Base-by-base conservation (phyloP, 805 yeast species). In the Monosporozyma unispora region DNA sequence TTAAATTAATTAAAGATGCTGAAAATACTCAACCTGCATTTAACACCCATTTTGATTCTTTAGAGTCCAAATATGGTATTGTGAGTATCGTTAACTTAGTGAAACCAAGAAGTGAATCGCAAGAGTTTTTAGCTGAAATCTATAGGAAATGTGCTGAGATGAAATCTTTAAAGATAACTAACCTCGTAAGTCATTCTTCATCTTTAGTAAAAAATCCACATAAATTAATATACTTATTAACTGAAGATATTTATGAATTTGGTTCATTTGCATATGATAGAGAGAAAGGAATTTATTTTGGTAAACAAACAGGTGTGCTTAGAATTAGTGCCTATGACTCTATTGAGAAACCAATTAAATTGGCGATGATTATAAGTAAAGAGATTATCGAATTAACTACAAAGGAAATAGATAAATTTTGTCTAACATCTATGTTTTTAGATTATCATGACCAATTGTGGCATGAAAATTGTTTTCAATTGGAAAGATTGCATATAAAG, bases 381-480 rank as follows among this genome's bases (percentile, higher is more conserved):
- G 82, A 81, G 48, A 86, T 87, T 2, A 60, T 93, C 35, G 70
- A 68, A 19, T 48, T 63, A 38, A 69, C 71, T 7, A 57, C 70
- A 18, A 52, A 57, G 11, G 76, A 72, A 49, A 76, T 84, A 50
- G 67, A 69, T 1, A 72, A 70, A 31, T 51, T 63, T 11, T 64
- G 62, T 10, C 54, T 69, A 4, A 67, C 71, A 0, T 56, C 73
- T 19, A 83, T 78, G 6, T 68, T 87, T n/a, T 70, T 78, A 59
- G 69, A 74, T 14, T 80, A 80, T 25, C 95, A 88, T 56, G 84
- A 88, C 54, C 77, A 82, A 23, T 68, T 90, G 23, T 90, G 97
- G 97, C 93, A 95, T 6, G 96, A 90, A 62, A 89, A 89, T 63
- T 95, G 95, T 31, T 90, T 84, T 60, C 88, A 83, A 54, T 77